These are phyloP conservation scores for Escovopsis sp. DNA, from an alignment of 2,329 filamentous ascomycete species.

Conservation along the genomic window DNA sequence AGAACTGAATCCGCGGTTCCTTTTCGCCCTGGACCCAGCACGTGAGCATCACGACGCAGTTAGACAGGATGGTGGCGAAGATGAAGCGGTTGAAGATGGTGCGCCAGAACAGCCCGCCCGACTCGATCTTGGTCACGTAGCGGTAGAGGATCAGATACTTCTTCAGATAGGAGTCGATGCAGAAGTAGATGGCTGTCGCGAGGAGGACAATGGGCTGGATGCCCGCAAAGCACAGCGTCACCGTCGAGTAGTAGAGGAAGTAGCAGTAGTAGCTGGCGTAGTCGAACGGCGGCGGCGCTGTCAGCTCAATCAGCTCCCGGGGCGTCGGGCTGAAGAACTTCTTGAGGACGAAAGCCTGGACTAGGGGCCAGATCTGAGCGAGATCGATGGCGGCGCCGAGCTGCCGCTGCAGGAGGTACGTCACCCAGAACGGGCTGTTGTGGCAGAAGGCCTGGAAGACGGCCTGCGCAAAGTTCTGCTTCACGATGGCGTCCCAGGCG, in stretches of 20 bases:
- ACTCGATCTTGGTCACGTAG: conserved; percentile 93
- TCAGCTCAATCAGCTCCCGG: conserved; percentile 79
- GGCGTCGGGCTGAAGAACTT: conserved; percentile 81
- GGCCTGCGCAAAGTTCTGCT: conserved; percentile 45
- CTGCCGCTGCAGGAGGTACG: conserved; percentile 84
- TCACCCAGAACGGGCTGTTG: conserved; percentile 86
- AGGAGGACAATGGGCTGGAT: conserved; percentile 80
- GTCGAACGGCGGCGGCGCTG: conserved; percentile 82
- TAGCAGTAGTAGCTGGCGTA: conserved; percentile 98
- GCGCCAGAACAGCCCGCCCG: conserved; percentile 84
- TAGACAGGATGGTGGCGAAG: conserved; percentile 64
- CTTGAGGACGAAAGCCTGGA: conserved; percentile 72
- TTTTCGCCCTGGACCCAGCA: conserved; percentile 52
- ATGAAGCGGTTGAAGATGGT: conserved; percentile 85
- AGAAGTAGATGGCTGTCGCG: conserved; percentile 80
- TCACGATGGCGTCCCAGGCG: conserved; percentile 53
- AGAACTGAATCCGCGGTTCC: conserved; percentile 45
- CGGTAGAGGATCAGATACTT: conserved; percentile 92
- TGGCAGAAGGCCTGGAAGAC: conserved; percentile 64
- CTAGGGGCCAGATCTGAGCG: conserved; percentile 71
- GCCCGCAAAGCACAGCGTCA: conserved; percentile 69
- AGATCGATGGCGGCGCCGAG: conserved; percentile 87
- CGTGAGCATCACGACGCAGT: conserved; percentile 63
- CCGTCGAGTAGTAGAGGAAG: conserved; percentile 86
- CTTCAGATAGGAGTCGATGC: conserved; percentile 75